A percentile compares a stretch with the other conserved stretches of the same genome.
Conservation (phyloP, 2,329 filamentous ascomycete species). For the Aspergillus jensenii region DNA sequence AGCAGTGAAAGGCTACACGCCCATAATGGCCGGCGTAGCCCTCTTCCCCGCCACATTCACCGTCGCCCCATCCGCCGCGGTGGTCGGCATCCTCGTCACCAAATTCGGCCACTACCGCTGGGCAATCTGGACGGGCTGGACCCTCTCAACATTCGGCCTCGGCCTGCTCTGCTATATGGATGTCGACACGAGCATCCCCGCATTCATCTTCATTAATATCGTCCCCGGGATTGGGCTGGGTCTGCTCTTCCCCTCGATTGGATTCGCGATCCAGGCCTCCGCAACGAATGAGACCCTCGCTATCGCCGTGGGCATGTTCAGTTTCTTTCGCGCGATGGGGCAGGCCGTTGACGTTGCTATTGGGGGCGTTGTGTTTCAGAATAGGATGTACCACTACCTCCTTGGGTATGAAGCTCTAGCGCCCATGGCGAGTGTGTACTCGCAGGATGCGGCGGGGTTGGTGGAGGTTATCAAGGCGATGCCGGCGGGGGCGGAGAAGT, state of each 20-base stretch:
- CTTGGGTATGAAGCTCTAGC: neutral
- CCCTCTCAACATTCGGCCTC: conserved; percentile 23
- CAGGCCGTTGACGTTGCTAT: conserved; percentile 8
- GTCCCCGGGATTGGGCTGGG: conserved; percentile 28
- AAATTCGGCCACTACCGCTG: conserved; percentile 35
- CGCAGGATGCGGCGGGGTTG: conserved; percentile 6
- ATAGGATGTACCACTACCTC: conserved; percentile 3
- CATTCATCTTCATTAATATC: conserved; percentile 32
- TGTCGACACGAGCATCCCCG: conserved; percentile 22
- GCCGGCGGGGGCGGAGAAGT: neutral
- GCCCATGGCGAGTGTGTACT: neutral
- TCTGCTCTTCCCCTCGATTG: conserved; percentile 22
- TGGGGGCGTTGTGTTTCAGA: conserved; percentile 8
- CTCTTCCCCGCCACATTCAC: conserved; percentile 30
- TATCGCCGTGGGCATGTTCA: conserved; percentile 2
- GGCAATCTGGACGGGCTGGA: conserved; percentile 29
- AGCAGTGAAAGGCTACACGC: conserved; percentile 34
- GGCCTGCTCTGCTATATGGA: conserved; percentile 32
- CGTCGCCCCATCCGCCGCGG: conserved; percentile 25
- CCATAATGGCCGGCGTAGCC: conserved; percentile 32
- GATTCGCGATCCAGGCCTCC: conserved; percentile 32
- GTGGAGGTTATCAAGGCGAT: conserved; percentile 3
- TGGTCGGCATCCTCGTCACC: conserved; percentile 32
- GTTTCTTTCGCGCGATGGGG: conserved; percentile 10
- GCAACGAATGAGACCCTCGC: neutral